Evolutionary conservation across 208 protist genomes (phyloP), one percentile per base, ranked within the genome.

Genomic region (Crithidia sp.): DNA sequence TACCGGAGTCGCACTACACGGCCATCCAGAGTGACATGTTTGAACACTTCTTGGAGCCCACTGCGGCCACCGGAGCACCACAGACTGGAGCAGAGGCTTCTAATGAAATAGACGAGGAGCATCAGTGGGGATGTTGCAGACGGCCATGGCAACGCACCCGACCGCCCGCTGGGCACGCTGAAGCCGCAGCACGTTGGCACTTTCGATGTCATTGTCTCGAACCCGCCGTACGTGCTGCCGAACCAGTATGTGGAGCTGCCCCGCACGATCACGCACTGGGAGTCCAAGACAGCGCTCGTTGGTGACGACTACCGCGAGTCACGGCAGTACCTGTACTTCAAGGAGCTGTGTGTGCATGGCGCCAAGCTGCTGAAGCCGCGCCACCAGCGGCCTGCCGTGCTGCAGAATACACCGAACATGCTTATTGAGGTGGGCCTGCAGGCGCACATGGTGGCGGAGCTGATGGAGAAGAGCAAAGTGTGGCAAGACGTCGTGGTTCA

Each of bases 191-290:
- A 83, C 60, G 55, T 50, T 3, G 82, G 74, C 53, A 85, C 77
- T 7, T 94, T 95, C 76, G 93, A 97, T 59, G 65, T 92, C 49
- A 76, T 97, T 37, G 89, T 97, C 2, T 86, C 82, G n/a, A 97
- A 95, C 77, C 93, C 93, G 36, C 93, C 93, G 5, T 97, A 97
- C 69, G 79, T 95, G 6, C 64, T 94, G 54, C 90, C 90, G 2
- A 70, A 92, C 12, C 84, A 97, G 76, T 97, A 97, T 81, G 61
- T 80, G 0, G 63, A 82, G 2, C 74, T 97, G 10, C 86, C 90
- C 7, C 69, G 58, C n/a, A 77, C 77, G 19, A 86, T 93, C 10
- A 84, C 77, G 17, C 70, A 87, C 60, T 97, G 89, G 88, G 90
- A 95, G 75, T 91, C 90, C 4, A 91, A 89, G 60, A 76, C 86